Evolutionary conservation across 176 grass and related monocot genomes (phyloP).

Genomic region (Triticum dicoccoides): DNA sequence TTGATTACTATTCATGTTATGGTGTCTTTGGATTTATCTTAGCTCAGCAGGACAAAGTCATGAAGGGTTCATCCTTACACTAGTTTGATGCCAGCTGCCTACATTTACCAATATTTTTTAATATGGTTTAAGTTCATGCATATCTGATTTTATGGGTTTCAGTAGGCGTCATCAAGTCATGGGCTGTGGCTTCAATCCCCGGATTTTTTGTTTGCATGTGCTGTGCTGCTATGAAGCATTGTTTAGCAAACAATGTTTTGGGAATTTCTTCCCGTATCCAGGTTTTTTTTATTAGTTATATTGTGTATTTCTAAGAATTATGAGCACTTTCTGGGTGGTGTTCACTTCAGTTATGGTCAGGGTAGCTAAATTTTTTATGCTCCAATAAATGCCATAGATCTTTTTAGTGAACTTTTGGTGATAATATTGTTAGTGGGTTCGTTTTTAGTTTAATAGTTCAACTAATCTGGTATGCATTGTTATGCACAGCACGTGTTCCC

Average conservation of each 20-base stretch:
- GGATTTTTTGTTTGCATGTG: constrained; percentile 85
- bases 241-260: constrained; percentile 87
- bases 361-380: too few relatives aligned
- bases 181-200: constrained; percentile 65
- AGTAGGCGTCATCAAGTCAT: constrained; percentile 33
- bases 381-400: too few relatives aligned
- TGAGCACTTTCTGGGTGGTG: neutral
- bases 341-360: too few relatives aligned
- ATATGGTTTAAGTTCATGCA: neutral
- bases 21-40: neutral
- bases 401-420: too few relatives aligned
- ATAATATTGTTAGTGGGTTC: too few relatives aligned
- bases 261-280: constrained; percentile 90
- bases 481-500: too few relatives aligned
- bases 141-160: neutral
- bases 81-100: constrained; percentile 4
- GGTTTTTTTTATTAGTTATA: constrained; percentile 36
- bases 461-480: too few relatives aligned
- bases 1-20: neutral
- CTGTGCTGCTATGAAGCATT: constrained; percentile 79
- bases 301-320: constrained; percentile 6
- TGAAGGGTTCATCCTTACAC: neutral
- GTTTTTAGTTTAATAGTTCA: too few relatives aligned
- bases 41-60: neutral
- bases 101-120: neutral